Evolutionary conservation across 192 early-diverging fungal genomes (phyloP).

Genomic region (Coemansia sp.): DNA sequence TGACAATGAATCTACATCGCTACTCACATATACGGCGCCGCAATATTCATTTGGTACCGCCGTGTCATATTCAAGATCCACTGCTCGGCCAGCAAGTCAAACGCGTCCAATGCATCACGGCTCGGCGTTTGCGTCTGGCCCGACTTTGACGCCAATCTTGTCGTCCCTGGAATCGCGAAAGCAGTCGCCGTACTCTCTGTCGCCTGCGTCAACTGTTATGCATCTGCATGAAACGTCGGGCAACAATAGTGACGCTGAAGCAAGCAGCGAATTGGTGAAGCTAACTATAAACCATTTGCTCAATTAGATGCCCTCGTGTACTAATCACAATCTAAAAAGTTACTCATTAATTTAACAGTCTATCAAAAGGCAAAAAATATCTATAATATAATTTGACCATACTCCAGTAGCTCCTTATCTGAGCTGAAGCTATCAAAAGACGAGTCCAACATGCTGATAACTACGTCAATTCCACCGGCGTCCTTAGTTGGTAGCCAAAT

Average conservation of each 20-base stretch:
- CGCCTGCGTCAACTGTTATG: constrained; percentile 25
- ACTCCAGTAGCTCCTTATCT: constrained; percentile 12
- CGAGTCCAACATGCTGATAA: constrained; percentile 9
- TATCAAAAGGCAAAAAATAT: neutral
- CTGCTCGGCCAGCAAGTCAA: constrained; percentile 15
- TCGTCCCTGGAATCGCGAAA: constrained; percentile 8
- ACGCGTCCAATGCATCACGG: neutral
- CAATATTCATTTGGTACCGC: constrained; percentile 15
- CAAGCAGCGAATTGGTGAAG: constrained; percentile 14
- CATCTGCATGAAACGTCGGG: constrained; percentile 1
- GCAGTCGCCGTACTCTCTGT: constrained; percentile 26
- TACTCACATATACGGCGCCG: neutral
- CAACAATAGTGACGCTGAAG: constrained; percentile 1
- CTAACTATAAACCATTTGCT: constrained; percentile 33
- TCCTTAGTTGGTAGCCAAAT: constrained; percentile 20
- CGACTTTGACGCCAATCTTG: constrained; percentile 10
- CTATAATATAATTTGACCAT: constrained; percentile 10
- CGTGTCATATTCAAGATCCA: constrained; percentile 31
- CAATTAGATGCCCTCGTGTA: constrained; percentile 13
- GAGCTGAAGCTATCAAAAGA: neutral
- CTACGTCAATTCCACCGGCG: constrained; percentile 14
- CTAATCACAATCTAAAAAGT: neutral
- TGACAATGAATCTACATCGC: neutral
- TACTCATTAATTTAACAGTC: neutral
- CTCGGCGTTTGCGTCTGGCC: neutral